Conservation (phyloP, 2,329 filamentous ascomycete species). For the Clarireedia monteithiana region DNA sequence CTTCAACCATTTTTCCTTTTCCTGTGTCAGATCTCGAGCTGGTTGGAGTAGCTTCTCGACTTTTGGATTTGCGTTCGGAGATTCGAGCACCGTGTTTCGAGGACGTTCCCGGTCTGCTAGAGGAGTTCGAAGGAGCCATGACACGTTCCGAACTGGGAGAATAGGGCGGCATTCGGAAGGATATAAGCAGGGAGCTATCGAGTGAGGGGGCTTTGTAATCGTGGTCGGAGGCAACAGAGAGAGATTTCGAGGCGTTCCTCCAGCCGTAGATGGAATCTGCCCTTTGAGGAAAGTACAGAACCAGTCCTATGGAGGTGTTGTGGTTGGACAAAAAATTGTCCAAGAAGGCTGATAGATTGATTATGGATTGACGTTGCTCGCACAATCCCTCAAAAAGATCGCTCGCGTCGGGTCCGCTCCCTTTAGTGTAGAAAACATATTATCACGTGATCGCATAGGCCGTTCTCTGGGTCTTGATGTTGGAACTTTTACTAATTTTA, state of each 20-base stretch:
- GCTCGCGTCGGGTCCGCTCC: too few relatives aligned
- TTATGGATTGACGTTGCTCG: too few relatives aligned
- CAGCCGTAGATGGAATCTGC: too few relatives aligned
- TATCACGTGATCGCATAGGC: background rate
- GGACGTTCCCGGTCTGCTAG: background rate
- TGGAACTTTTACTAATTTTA: too few relatives aligned
- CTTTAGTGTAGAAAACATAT: too few relatives aligned
- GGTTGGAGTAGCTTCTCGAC: slow-evolving; percentile 9
- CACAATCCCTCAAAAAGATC: too few relatives aligned
- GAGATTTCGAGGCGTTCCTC: background rate
- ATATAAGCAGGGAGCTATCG: background rate
- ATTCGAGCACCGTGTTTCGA: slow-evolving; percentile 4
- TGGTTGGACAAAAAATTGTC: background rate
- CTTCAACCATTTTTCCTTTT: slow-evolving; percentile 7
- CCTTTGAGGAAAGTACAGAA: too few relatives aligned
- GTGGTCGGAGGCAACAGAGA: background rate
- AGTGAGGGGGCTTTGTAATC: background rate
- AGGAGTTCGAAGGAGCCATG: slow-evolving; percentile 14
- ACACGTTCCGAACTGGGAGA: background rate
- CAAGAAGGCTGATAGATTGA: too few relatives aligned
- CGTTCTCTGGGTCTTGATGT: background rate
- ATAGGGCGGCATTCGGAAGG: background rate
- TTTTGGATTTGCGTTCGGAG: background rate
- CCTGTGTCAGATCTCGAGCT: background rate
- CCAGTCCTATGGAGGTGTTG: too few relatives aligned